Conservation (phyloP, 139 green algal species). For the Nannochloris sp. region DNA sequence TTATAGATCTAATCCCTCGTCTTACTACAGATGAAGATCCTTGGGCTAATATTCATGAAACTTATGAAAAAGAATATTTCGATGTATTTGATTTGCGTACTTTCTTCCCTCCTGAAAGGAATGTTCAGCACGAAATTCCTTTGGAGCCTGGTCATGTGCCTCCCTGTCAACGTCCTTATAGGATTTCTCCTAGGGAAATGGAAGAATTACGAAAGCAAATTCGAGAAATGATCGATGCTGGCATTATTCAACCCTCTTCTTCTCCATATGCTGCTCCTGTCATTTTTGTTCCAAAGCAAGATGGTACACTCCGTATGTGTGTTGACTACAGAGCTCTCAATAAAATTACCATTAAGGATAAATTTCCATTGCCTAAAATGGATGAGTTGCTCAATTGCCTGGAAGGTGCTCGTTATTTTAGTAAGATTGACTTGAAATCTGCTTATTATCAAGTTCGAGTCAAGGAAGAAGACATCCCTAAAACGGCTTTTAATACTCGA, state of each 20-base stretch:
- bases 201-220: constrained; percentile 45
- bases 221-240: constrained; percentile 33
- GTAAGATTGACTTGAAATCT: constrained; percentile 29
- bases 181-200: constrained; percentile 31
- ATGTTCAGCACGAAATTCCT: too few relatives aligned
- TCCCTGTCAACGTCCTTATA: constrained; percentile 21
- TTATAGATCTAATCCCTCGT: too few relatives aligned
- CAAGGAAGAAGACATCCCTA: constrained; percentile 16
- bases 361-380: constrained; percentile 42
- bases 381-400: constrained; percentile 37
- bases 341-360: constrained; percentile 32
- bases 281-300: constrained; percentile 48
- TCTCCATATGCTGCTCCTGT: constrained; percentile 43
- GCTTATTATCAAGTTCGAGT: constrained; percentile 34
- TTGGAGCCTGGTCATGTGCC: constrained; percentile 10
- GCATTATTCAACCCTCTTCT: constrained; percentile 37
- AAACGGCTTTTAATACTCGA: constrained; percentile 30
- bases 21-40: too few relatives aligned
- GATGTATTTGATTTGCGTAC: too few relatives aligned
- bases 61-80: too few relatives aligned
- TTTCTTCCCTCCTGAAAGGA: too few relatives aligned
- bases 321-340: constrained; percentile 53
- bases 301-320: constrained; percentile 38
- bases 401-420: constrained; percentile 30
- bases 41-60: too few relatives aligned